phyloP scores from a whole-genome alignment of 148 eudicot species.

The Selenicereus undatus region DNA sequence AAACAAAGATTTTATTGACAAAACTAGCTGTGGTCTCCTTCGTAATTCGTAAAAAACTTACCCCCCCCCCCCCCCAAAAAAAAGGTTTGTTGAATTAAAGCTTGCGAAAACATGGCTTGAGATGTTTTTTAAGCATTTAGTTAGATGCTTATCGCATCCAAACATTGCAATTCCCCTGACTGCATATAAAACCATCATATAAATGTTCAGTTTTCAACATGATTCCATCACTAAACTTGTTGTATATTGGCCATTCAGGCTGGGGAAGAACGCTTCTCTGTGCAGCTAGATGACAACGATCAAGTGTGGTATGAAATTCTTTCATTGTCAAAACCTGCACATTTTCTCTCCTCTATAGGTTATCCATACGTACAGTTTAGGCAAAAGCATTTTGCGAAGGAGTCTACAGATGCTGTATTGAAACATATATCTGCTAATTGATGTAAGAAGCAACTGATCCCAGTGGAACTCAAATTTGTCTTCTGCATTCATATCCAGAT shows the following conservation, averaged over 20 bases:
- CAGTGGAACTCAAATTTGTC: not conserved
- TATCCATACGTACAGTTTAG: constrained; percentile 79
- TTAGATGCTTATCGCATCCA: not conserved
- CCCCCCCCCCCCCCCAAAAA: too few species aligned
- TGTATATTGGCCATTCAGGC: constrained; percentile 41
- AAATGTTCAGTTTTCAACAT: not conserved
- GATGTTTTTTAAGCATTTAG: not conserved
- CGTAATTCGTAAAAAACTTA: not conserved
- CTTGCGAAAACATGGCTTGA: not conserved
- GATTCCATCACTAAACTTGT: constrained; percentile 15
- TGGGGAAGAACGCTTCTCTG: constrained; percentile 90
- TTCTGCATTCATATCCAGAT: not conserved
- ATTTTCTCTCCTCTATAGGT: constrained; percentile 58
- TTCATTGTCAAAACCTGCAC: constrained; percentile 87
- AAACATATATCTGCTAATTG: constrained; percentile 47
- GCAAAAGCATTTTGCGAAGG: constrained; percentile 69
- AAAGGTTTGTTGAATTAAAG: not conserved
- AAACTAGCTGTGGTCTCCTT: not conserved
- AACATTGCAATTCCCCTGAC: not conserved
- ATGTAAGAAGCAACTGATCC: too few species aligned
- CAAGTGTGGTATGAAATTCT: constrained; percentile 95
- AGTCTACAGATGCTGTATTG: constrained; percentile 55
- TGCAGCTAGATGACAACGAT: constrained; percentile 70
- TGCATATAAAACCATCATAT: not conserved
- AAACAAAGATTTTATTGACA: too few species aligned